phyloP scores from a whole-genome alignment of 192 early-diverging fungal genomes.

The Thoreauomyces humboldtii region DNA sequence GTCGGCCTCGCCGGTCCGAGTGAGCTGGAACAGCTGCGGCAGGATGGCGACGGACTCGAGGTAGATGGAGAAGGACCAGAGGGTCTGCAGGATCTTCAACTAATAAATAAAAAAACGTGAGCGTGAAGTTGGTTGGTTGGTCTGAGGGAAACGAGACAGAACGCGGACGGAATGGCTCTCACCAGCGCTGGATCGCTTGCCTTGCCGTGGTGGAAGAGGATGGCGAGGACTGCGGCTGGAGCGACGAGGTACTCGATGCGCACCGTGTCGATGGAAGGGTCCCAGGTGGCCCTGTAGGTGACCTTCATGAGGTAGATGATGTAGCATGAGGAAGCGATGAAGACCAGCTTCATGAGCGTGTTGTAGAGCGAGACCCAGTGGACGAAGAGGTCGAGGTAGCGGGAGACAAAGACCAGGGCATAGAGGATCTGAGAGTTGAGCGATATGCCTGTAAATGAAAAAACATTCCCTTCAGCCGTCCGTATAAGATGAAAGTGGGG shows the following conservation, averaged over 20 bases:
- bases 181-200: constrained; percentile 65
- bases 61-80: too few species aligned
- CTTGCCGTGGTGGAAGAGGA: constrained; percentile 67
- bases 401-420: constrained; percentile 81
- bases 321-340: constrained; percentile 80
- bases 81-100: constrained; percentile 96
- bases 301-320: constrained; percentile 86
- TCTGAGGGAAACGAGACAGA: too few species aligned
- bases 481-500: too few species aligned
- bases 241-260: constrained; percentile 81
- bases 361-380: constrained; percentile 83
- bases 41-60: too few species aligned
- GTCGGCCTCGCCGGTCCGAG: constrained; percentile 93
- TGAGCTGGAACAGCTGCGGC: constrained; percentile 96
- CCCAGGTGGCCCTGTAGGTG: constrained; percentile 86
- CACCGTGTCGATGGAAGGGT: constrained; percentile 88
- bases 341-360: constrained; percentile 91
- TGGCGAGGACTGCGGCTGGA: constrained; percentile 62
- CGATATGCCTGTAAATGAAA: constrained; percentile 74
- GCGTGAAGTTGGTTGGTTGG: too few species aligned
- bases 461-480: too few species aligned
- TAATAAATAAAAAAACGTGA: too few species aligned
- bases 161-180: too few species aligned
- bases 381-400: constrained; percentile 87
- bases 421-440: constrained; percentile 95